Evolutionary conservation across 176 grass and related monocot genomes (phyloP), one percentile per base, ranked within the genome.

Genomic region (Avena sativa): DNA sequence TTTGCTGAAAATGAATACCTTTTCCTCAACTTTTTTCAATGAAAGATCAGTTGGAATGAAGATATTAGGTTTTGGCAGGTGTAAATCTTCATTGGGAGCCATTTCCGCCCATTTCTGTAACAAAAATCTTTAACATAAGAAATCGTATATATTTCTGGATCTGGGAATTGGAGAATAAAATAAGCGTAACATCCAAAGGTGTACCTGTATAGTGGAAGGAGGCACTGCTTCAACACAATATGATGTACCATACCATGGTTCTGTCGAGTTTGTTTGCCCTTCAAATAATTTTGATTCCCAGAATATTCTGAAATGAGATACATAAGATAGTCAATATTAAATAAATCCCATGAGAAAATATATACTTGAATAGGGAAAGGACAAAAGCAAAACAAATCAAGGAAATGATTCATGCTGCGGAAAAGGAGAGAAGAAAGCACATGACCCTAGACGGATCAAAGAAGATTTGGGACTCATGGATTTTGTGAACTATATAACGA

Each of bases 231-330:
- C 93, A 36, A 98, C 84, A 88, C 87, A 86, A 90, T 90, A 96
- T 9, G 84, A 80, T 23, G 96, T 98, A 56, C 93, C 90, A 83
- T 96, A 98, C 96, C 96, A 96, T 72, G 96, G 96, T 72, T 98
- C 96, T 88, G 64, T 88, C 85, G 79, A 88, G 78, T 93, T 79
- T 83, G 93, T 91, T 73, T 72, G 85, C 17, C 92, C 93, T 87
- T 96, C 89, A 83, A 96, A 94, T 6, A 85, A 85, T 72, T 96
- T 98, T 28, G 96, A 98, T 74, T 91, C 91, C 90, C 93, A 98
- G 81, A 96, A 98, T 87, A 98, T 94, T 86, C 96, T 98, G 85
- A 38, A 88, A 84, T 19, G 50, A 76, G 40, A 62, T 78, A 86
- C 61, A 23, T 26, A 75, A 85, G 49, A 89, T 79, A 10, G 67